Conservation (phyloP, 805 yeast species). For the Saccharomyces mikatae region DNA sequence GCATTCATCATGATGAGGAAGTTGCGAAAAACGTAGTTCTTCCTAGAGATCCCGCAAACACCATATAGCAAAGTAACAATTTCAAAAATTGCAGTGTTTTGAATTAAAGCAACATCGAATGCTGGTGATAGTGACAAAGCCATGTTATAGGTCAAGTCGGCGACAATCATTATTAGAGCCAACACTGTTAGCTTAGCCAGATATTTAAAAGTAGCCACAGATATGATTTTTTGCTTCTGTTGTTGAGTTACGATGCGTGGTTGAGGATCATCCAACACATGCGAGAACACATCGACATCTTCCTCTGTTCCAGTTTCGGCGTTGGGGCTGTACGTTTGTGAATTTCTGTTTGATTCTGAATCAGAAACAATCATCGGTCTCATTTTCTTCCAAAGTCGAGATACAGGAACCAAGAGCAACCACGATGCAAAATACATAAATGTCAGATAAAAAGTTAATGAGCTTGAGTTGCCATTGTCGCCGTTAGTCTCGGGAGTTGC, state of each 20-base stretch:
- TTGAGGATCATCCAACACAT: neutral
- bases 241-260: neutral
- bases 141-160: slow-evolving; percentile 16
- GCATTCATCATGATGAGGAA: slow-evolving; percentile 25
- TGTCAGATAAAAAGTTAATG: slow-evolving; percentile 14
- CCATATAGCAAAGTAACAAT: slow-evolving; percentile 27
- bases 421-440: slow-evolving; percentile 22
- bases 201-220: slow-evolving; percentile 5
- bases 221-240: neutral
- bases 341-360: neutral
- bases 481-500: slow-evolving; percentile 4
- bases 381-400: slow-evolving; percentile 10
- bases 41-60: slow-evolving; percentile 22
- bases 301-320: neutral
- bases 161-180: slow-evolving; percentile 14
- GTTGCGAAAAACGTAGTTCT: slow-evolving; percentile 20
- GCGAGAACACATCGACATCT: neutral
- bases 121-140: slow-evolving; percentile 26
- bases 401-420: slow-evolving; percentile 19
- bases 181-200: slow-evolving; percentile 13
- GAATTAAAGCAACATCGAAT: slow-evolving; percentile 27
- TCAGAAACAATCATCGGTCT: neutral
- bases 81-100: slow-evolving; percentile 28
- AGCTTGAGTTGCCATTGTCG: slow-evolving; percentile 7
- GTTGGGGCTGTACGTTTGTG: neutral